A percentile compares a stretch with the other conserved stretches of the same genome.
These are phyloP conservation scores for Vitis vinifera DNA, from an alignment of 164 flowering plant species.

Conservation along the genomic window ASM3070453v1 NC_081822.1:36334001-36334500, in stretches of 20 bases:
- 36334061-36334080: no score
- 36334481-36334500: no score
- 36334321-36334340: slow-evolving; percentile 70
- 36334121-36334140: no score
- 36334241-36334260: background rate
- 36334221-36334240: slow-evolving; percentile 6
- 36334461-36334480: no score
- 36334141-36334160: no score
- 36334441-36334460: background rate
- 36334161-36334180: no score
- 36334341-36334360: slow-evolving; percentile 83
- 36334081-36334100: no score
- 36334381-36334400: slow-evolving; percentile 19
- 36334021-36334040: no score
- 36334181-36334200: background rate
- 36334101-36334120: no score
- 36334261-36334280: background rate
- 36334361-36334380: slow-evolving; percentile 14
- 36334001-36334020: no score
- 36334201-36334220: background rate
- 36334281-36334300: slow-evolving; percentile 9
- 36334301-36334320: slow-evolving; percentile 69
- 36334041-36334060: no score
- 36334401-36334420: slow-evolving; percentile 12
- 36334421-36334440: slow-evolving; percentile 10